Base-by-base conservation (phyloP, 1,284 basidiomycete genomes). In the Chiua sp. region DNA sequence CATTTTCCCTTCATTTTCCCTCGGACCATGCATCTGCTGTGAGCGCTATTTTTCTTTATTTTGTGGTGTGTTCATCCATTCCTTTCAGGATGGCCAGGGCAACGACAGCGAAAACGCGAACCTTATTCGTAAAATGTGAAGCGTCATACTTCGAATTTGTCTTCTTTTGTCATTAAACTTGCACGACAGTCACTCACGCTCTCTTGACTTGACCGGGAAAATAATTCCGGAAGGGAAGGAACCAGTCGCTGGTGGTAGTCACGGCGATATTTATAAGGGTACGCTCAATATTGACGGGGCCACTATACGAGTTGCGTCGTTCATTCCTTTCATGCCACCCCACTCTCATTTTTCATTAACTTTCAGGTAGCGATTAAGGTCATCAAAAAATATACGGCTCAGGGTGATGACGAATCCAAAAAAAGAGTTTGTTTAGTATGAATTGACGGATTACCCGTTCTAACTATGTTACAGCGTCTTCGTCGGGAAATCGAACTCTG, bases 401-500 rank as follows among this genome's bases (percentile, higher is more conserved):
- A 71, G 20, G 65, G 51, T 3, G 50, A 71, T 7, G 59, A 67
- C 13, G 3, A 28, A 22, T 65, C 68, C 8, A 69, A 63, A 28
- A 53, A n/a, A 7, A 63, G 57, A 49, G 68, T 69, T 0, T 23
- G 60, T 53, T 22, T n/a, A 16, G 8, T 33, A 4, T 26, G 3
- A 2, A 18, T 26, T 11, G 32, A 32, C 11, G 8, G 1, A 13
- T 10, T 35, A 33, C 12, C 37, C 8, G 32, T 6, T 18, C 46
- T 4, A n/a, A 62, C 15, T 22, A 3, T 30, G 26, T 30, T 28
- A 20, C 32, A 74, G 72, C 65, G 71, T 30, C 67, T 71, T 47
- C 65, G 67, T 30, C 65, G 69, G 15, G 72, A 72, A 55, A 65
- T 74, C 32, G 44, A 56, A 18, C 53, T 74, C 10, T 71, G 69